A percentile compares a stretch with the other conserved stretches of the same genome.
phyloP scores from a whole-genome alignment of 116 monocot genomes.

The Dioscorea cayenensis region DNA sequence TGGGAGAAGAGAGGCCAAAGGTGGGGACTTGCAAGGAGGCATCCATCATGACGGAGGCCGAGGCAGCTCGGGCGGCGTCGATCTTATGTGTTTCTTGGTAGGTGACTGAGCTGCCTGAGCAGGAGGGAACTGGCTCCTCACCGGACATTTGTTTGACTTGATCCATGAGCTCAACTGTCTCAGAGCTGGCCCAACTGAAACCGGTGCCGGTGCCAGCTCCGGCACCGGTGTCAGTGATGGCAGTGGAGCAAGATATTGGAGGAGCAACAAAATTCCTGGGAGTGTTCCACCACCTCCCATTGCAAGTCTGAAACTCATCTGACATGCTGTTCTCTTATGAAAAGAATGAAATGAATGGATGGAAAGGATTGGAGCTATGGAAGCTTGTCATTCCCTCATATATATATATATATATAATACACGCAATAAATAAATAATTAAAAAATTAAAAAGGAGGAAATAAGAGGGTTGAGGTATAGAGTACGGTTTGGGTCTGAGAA shows the following conservation, averaged over 20 bases:
- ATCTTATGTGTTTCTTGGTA: constrained; percentile 11
- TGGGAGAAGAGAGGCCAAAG: constrained; percentile 22
- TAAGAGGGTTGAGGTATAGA: neutral
- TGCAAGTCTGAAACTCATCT: constrained; percentile 40
- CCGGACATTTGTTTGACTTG: constrained; percentile 22
- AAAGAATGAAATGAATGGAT: constrained; percentile 1
- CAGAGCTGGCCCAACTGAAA: neutral
- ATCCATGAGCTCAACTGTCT: constrained; percentile 1
- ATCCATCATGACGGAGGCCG: constrained; percentile 4
- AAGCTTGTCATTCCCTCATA: neutral
- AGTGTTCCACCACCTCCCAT: constrained; percentile 45
- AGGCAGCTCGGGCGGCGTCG: neutral
- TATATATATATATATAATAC: neutral
- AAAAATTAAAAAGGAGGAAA: neutral
- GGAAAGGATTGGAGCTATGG: constrained; percentile 10
- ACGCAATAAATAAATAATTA: neutral
- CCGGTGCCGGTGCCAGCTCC: neutral
- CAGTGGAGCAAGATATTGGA: constrained; percentile 30
- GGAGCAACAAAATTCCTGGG: constrained; percentile 8
- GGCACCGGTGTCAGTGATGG: constrained; percentile 8
- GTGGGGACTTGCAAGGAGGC: constrained; percentile 15
- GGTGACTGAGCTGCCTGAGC: constrained; percentile 23
- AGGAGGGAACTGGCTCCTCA: constrained; percentile 26
- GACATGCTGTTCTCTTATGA: constrained; percentile 24
- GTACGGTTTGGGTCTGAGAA: neutral